Evolutionary conservation across 2,329 filamentous ascomycete genomes (phyloP).

Genomic region (Periconia sp.): DNA sequence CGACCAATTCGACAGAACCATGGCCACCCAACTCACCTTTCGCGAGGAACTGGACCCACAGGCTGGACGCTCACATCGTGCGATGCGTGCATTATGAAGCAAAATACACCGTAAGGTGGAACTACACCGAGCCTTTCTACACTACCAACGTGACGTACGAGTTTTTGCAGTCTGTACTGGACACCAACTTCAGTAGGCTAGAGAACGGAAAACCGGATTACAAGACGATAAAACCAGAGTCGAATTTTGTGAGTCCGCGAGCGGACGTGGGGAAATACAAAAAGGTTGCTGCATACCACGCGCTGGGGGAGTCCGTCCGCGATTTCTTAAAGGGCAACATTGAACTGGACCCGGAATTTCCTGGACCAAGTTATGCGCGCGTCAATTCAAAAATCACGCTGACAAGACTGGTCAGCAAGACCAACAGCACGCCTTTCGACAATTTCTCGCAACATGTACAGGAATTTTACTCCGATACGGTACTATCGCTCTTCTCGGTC

Average conservation of each 20-base stretch:
- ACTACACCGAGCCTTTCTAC: conserved; percentile 33
- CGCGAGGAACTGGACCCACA: conserved; percentile 28
- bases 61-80: conserved; percentile 32
- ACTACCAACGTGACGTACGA: conserved; percentile 20
- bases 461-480: conserved; percentile 36
- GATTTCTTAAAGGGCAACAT: conserved; percentile 34
- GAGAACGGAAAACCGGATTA: conserved; percentile 44
- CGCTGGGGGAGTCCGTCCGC: conserved; percentile 34
- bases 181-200: conserved; percentile 32
- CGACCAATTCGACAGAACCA: conserved; percentile 28
- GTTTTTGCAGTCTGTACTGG: conserved; percentile 28
- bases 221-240: conserved; percentile 22
- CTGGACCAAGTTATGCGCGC: conserved; percentile 29
- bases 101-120: conserved; percentile 35
- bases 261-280: conserved; percentile 31
- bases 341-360: conserved; percentile 28
- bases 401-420: conserved; percentile 47
- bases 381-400: conserved; percentile 41
- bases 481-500: conserved; percentile 37
- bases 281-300: conserved; percentile 37
- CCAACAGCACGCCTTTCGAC: conserved; percentile 23
- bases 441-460: conserved; percentile 28
- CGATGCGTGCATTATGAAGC: conserved; percentile 38
- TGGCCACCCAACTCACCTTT: conserved; percentile 22
- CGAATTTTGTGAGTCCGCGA: conserved; percentile 29